These are phyloP conservation scores for Solanum medicagineum DNA, from an alignment of 257 asterid species.

Conservation along the genomic window DNA sequence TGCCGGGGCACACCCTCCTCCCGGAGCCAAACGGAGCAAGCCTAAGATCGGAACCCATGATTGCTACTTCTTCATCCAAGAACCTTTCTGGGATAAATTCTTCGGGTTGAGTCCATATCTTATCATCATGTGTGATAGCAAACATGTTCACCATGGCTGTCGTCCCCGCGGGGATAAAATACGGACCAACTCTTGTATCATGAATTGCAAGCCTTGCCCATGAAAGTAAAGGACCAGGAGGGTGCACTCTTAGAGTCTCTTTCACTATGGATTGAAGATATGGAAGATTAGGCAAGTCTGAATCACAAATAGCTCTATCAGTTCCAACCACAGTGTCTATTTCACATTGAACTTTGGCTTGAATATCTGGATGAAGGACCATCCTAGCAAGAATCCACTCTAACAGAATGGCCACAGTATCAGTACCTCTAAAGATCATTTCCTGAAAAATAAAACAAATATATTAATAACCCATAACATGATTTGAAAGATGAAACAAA, in stretches of 20 bases:
- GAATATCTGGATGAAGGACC: constrained; percentile 69
- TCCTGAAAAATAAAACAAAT: constrained; percentile 24
- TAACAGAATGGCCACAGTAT: constrained; percentile 64
- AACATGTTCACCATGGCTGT: constrained; percentile 94
- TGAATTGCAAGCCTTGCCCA: constrained; percentile 76
- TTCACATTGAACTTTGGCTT: constrained; percentile 49
- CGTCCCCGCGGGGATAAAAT: constrained; percentile 54
- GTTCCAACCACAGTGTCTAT: constrained; percentile 29
- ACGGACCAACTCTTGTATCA: constrained; percentile 42
- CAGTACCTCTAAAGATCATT: constrained; percentile 79
- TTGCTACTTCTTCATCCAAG: constrained; percentile 27
- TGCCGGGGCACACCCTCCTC: constrained; percentile 68
- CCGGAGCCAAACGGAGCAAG: constrained; percentile 71
- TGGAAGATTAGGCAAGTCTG: constrained; percentile 45
- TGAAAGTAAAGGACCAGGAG: constrained; percentile 83
- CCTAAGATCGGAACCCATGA: constrained; percentile 65
- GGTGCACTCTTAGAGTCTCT: constrained; percentile 67
- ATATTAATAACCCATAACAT: neutral
- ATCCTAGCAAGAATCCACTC: constrained; percentile 93
- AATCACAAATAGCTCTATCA: constrained; percentile 17
- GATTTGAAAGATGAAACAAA: neutral
- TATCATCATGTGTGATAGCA: constrained; percentile 58
- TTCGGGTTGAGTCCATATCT: constrained; percentile 44
- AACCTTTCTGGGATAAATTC: constrained; percentile 52
- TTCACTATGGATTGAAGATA: constrained; percentile 58